Percentiles rank a stretch among this genome's conserved stretches.
Conservation (phyloP, 2,329 filamentous ascomycete species). For the Clarireedia hainanense region DNA sequence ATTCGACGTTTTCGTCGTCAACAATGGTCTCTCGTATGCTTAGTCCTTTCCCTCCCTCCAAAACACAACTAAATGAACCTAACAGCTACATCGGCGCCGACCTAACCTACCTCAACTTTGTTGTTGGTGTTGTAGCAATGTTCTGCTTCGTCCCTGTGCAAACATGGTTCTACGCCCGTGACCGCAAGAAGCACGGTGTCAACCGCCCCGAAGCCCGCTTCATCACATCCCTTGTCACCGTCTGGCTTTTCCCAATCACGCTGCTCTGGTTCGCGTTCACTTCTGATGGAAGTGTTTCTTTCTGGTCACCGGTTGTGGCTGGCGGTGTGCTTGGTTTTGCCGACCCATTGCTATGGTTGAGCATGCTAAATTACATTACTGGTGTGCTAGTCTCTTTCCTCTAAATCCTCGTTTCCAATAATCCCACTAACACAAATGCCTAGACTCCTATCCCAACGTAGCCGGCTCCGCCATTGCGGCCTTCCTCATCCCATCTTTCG, state of each 20-base stretch:
- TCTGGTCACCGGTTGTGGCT: slow-evolving; percentile 35
- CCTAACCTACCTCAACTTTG: slow-evolving; percentile 36
- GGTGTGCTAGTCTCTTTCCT: slow-evolving; percentile 9
- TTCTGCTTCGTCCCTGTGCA: slow-evolving; percentile 36
- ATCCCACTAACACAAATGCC: background rate
- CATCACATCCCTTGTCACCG: slow-evolving; percentile 33
- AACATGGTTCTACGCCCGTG: slow-evolving; percentile 34
- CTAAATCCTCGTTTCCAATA: background rate
- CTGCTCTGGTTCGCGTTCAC: slow-evolving; percentile 38
- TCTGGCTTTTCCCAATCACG: slow-evolving; percentile 36
- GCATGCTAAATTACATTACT: slow-evolving; percentile 34
- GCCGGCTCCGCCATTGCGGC: slow-evolving; percentile 35
- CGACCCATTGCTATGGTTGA: slow-evolving; percentile 36
- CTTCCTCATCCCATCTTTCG: slow-evolving; percentile 36
- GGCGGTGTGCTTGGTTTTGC: slow-evolving; percentile 34
- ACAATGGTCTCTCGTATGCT: slow-evolving; percentile 31
- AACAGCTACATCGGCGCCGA: slow-evolving; percentile 30
- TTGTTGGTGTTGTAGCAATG: slow-evolving; percentile 35
- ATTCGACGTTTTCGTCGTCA: slow-evolving; percentile 36
- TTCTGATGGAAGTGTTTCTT: slow-evolving; percentile 32
- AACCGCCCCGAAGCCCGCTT: slow-evolving; percentile 36
- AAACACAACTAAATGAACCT: too few species aligned
- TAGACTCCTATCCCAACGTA: slow-evolving; percentile 35
- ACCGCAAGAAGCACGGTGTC: slow-evolving; percentile 30
- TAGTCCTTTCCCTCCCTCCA: too few species aligned